Evolutionary conservation across 208 protist species (phyloP), one percentile per base, ranked within the genome.

Genomic region (Angomonas ambiguus): DNA sequence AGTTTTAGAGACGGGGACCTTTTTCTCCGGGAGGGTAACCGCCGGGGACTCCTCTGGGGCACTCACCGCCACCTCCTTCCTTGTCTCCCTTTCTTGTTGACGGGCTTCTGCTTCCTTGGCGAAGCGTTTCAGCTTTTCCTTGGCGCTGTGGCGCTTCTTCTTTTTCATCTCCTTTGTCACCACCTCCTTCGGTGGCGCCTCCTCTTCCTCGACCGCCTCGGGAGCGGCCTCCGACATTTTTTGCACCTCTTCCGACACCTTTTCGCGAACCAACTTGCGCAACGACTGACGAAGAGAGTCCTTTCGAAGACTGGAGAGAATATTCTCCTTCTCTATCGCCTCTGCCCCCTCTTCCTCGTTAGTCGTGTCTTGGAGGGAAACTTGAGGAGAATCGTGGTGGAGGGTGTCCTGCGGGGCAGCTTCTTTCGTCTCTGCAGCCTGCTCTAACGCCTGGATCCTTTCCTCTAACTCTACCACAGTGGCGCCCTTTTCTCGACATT

Each of bases 1-100:
- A 61, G 72, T 69, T 71, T 80, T 84, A 11, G 73, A 70, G 6
- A 70, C 64, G 22, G 73, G 68, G 42, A 32, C 49, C 64, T 58
- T 25, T 51, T 68, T 25, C 42, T 51, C 49, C 8, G 35, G 2
- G 10, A 49, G 16, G 10, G 49, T 30, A 42, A 70, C 32, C 32
- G 38, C 59, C 10, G 34, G 27, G 27, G 30, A 55, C 45, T 65
- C 59, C 42, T 20, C 35, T 22, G 38, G 61, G 22, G 62, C 51
- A 27, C 32, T 33, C 28, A 32, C 32, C 24, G 45, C 45, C 6
- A 38, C 22, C 58, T 31, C 66, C 51, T 63, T 27, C 25, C 51
- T 55, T 11, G 65, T 38, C 49, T 66, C 56, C 33, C 51, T 42
- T 3, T 22, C 45, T 42, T 62, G 53, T 0, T 55, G 41, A 0